Evolutionary conservation across 768 basidiomycete species (phyloP).

Genomic region (Heimioporus sp.): DNA sequence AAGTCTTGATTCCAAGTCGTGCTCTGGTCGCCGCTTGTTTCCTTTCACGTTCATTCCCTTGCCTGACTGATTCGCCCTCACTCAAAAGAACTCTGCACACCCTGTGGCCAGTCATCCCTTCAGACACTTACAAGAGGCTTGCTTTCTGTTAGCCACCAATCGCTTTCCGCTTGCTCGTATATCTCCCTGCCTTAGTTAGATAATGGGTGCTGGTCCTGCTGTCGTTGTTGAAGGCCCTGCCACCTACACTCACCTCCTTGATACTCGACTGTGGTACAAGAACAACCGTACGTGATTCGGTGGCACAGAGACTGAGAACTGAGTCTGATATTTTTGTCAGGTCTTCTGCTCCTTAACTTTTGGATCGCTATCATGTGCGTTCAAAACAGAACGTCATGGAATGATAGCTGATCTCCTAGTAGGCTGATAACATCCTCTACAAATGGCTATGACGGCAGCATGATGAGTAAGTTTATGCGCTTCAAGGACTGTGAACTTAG

Average conservation of each 20-base stretch:
- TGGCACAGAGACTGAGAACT: background rate
- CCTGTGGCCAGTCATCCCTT: no score
- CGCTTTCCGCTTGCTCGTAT: no score
- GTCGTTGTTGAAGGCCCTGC: constrained; percentile 30
- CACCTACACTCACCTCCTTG: constrained; percentile 51
- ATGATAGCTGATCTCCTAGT: background rate
- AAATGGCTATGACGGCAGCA: constrained; percentile 39
- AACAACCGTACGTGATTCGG: constrained; percentile 47
- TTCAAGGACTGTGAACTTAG: background rate
- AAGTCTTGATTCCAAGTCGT: background rate
- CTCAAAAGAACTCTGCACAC: no score
- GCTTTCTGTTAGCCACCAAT: no score
- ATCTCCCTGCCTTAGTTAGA: constrained; percentile 12
- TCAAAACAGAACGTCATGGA: background rate
- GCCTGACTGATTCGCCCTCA: background rate
- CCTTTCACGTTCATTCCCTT: constrained; percentile 3
- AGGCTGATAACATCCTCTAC: constrained; percentile 37
- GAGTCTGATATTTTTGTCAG: constrained; percentile 27
- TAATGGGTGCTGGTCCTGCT: constrained; percentile 57
- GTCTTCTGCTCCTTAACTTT: constrained; percentile 53
- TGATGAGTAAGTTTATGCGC: constrained; percentile 34
- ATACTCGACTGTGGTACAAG: constrained; percentile 70
- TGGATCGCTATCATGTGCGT: constrained; percentile 65
- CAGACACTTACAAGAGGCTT: no score
- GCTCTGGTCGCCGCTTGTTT: background rate